A percentile compares a stretch with the other conserved stretches of the same genome.
phyloP scores from a whole-genome alignment of 768 basidiomycete genomes.

The Tulasnella sp. region DNA sequence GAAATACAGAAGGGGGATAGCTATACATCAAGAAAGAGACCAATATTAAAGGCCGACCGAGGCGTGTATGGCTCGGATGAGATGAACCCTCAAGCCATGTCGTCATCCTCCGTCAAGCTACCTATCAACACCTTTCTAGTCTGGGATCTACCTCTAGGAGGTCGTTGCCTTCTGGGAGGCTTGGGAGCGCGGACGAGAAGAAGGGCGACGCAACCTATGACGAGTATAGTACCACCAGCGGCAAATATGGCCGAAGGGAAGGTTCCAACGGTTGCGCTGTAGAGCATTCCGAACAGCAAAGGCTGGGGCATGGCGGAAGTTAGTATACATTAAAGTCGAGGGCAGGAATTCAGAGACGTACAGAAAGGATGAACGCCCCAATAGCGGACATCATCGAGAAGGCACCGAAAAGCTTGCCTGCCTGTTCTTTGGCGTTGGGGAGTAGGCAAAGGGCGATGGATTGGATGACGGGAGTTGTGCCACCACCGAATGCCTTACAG shows the following conservation, averaged over 20 bases:
- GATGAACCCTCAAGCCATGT: too few relatives aligned
- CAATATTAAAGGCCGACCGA: too few relatives aligned
- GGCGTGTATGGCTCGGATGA: too few relatives aligned
- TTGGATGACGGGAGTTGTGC: conserved; percentile 10
- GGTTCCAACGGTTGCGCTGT: conserved; percentile 4
- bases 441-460: conserved; percentile 9
- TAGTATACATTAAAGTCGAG: not conserved
- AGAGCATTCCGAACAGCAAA: conserved; percentile 7
- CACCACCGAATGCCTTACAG: conserved; percentile 5
- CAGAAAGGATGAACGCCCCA: not conserved
- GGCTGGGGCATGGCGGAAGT: conserved; percentile 1
- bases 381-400: conserved; percentile 12
- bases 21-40: too few relatives aligned
- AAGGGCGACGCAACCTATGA: not conserved
- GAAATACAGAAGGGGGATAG: too few relatives aligned
- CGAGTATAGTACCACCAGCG: not conserved
- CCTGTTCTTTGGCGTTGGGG: conserved; percentile 4
- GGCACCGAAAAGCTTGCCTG: conserved; percentile 17
- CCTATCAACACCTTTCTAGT: too few relatives aligned
- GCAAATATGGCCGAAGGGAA: conserved; percentile 16
- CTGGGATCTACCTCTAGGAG: too few relatives aligned
- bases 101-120: too few relatives aligned
- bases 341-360: not conserved
- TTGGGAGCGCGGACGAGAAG: conserved; percentile 3
- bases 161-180: not conserved